Conservation (phyloP, 257 asterid genomes). For the Nicotiana benthamiana region DNA sequence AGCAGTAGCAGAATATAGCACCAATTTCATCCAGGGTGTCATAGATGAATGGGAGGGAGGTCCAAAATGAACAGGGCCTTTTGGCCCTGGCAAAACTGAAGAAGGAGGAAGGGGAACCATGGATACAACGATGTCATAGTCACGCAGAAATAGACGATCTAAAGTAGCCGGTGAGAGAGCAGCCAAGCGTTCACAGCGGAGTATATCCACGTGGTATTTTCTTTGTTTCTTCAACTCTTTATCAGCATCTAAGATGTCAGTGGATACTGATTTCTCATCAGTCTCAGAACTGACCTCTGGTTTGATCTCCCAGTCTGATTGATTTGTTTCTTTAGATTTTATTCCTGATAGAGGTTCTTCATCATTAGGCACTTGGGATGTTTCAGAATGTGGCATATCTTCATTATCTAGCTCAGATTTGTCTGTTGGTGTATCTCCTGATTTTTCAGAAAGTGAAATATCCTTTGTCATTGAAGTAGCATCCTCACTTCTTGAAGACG, state of each 20-base stretch:
- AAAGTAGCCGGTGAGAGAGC: conserved; percentile 81
- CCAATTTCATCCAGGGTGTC: conserved; percentile 99
- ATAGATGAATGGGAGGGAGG: conserved; percentile 94
- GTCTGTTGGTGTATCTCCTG: conserved; percentile 22
- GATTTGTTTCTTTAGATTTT: conserved; percentile 29
- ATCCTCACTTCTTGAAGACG: conserved; percentile 38
- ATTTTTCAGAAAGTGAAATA: conserved; percentile 20
- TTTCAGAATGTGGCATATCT: conserved; percentile 18
- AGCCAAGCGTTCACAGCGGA: conserved; percentile 99
- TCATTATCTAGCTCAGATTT: conserved; percentile 28
- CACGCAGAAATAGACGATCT: conserved; percentile 91
- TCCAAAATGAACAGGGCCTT: conserved; percentile 97
- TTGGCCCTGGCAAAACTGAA: conserved; percentile 90
- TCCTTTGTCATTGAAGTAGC: conserved; percentile 29
- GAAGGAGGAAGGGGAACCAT: conserved; percentile 98
- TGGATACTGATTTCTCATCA: conserved; percentile 35
- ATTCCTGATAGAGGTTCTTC: conserved; percentile 28
- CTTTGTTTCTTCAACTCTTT: conserved; percentile 47
- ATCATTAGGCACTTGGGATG: conserved; percentile 25
- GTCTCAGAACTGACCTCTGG: conserved; percentile 32
- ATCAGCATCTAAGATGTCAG: conserved; percentile 36
- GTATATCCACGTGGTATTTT: conserved; percentile 80
- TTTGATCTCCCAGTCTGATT: conserved; percentile 27
- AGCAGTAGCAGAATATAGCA: conserved; percentile 61
- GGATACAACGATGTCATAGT: conserved; percentile 87